Evolutionary conservation across 1,139 yeast species (phyloP).

Genomic region (Insectozyma bohioensis): DNA sequence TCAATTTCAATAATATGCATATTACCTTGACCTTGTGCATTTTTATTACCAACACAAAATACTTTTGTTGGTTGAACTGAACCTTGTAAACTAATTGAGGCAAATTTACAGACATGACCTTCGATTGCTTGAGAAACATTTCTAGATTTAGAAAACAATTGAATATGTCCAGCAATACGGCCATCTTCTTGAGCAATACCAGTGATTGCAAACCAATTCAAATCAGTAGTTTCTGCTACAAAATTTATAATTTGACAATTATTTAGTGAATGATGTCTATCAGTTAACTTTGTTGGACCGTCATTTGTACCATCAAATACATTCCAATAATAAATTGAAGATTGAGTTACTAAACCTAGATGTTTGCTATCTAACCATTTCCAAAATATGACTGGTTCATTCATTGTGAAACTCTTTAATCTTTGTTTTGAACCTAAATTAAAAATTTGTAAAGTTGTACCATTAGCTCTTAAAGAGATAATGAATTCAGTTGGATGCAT

Average conservation of each 20-base stretch:
- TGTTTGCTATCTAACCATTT: slow-evolving; percentile 78
- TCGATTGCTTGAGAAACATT: slow-evolving; percentile 96
- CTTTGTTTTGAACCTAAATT: slow-evolving; percentile 86
- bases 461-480: slow-evolving; percentile 92
- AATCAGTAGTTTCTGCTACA: slow-evolving; percentile 67
- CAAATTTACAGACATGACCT: slow-evolving; percentile 95
- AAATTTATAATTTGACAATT: slow-evolving; percentile 91
- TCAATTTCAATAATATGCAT: slow-evolving; percentile 96
- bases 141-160: slow-evolving; percentile 82
- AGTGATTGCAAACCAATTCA: slow-evolving; percentile 92
- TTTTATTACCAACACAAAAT: slow-evolving; percentile 87
- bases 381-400: slow-evolving; percentile 94
- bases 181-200: slow-evolving; percentile 96
- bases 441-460: slow-evolving; percentile 92
- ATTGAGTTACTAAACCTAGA: slow-evolving; percentile 82
- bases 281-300: slow-evolving; percentile 78
- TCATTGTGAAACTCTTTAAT: slow-evolving; percentile 81
- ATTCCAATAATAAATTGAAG: slow-evolving; percentile 76
- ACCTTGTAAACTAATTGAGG: slow-evolving; percentile 70
- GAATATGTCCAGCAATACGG: slow-evolving; percentile 94
- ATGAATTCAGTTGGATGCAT: slow-evolving; percentile 90
- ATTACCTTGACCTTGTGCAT: slow-evolving; percentile 80
- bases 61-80: slow-evolving; percentile 79
- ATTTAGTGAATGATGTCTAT: slow-evolving; percentile 77
- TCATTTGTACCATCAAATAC: slow-evolving; percentile 77